Base-by-base conservation (phyloP, 192 early-diverging fungal genomes). In the Funneliformis mosseae region DNA sequence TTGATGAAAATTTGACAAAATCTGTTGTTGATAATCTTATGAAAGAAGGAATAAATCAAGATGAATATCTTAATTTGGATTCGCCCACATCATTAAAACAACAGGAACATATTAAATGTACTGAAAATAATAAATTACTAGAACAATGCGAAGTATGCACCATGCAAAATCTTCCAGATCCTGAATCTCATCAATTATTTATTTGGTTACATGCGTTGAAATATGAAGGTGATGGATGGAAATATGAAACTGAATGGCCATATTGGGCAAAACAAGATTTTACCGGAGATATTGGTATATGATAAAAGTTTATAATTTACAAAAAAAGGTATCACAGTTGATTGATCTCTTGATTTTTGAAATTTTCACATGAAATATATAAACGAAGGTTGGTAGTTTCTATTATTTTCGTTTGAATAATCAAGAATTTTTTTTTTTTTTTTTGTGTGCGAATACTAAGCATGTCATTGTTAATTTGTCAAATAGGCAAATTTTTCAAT, bases 191-290 rank as follows among this genome's bases (percentile, higher is more conserved):
- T 68, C 89, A 97, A 83, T 88, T 97, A 21, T 84, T 83, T 23
- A 96, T 99, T 78, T 99, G 90, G 90, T 89, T 99, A 62, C 97
- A 99, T 83, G 94, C 96, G n/a, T 95, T 89, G 87, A 89, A 90
- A 71, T 97, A 97, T 84, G 85, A 87, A 43, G 92, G 91, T 0
- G 84, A 90, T 7, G 92, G 88, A 1, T 96, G 95, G 94, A 77
- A 84, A 1, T 95, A 91, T 84, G 93, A 97, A 80, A 96, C 96
- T 0, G 84, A 87, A 59, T 76, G 92, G 33, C 97, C 97, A 5
- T 88, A 85, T 8, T 99, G 97, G 97, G 94, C 95, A 1, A 80
- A 83, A 23, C 88, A 87, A 21, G 87, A 78, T 69, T 78, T 67
- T 38, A 27, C 5, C 7, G 64, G 64, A 67, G 64, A 67, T 67